Evolutionary conservation across 768 basidiomycete species (phyloP).

Genomic region (Russula earlei): DNA sequence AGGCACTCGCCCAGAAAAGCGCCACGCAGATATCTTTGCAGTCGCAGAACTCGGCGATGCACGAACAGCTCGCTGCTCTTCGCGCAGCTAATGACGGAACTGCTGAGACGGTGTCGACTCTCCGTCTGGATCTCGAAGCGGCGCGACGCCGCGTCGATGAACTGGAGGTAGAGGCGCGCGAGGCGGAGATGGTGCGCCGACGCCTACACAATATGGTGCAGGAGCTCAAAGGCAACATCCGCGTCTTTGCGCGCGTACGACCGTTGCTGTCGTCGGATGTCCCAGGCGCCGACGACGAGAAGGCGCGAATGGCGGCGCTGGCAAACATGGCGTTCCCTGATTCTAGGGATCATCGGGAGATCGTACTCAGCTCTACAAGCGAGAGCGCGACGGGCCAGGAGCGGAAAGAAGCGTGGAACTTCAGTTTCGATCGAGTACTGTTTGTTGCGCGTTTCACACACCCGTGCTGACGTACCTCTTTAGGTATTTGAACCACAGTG

Average conservation of each 20-base stretch:
- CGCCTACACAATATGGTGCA: constrained; percentile 89
- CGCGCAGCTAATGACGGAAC: constrained; percentile 41
- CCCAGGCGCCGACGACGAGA: constrained; percentile 29
- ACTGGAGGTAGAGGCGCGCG: constrained; percentile 59
- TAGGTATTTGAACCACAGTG: constrained; percentile 79
- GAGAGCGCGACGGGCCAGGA: constrained; percentile 80
- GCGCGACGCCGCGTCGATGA: constrained; percentile 48
- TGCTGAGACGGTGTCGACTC: constrained; percentile 41
- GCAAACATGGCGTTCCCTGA: constrained; percentile 58
- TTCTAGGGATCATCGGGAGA: constrained; percentile 65
- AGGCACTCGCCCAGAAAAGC: constrained; percentile 56
- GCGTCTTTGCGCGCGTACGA: constrained; percentile 89
- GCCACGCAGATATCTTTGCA: constrained; percentile 58
- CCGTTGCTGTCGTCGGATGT: constrained; percentile 57
- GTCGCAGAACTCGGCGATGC: constrained; percentile 46
- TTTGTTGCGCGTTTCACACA: background rate
- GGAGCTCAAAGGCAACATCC: constrained; percentile 88
- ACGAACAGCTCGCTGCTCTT: constrained; percentile 44
- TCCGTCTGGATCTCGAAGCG: constrained; percentile 45
- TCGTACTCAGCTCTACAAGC: constrained; percentile 56
- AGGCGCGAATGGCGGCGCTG: constrained; percentile 36
- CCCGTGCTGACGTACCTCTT: background rate
- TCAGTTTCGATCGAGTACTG: constrained; percentile 71
- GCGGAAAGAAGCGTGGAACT: constrained; percentile 70
- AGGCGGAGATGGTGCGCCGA: constrained; percentile 70